phyloP scores from a whole-genome alignment of 352 stramenopile species.

The Pythium aphanidermatum region DNA sequence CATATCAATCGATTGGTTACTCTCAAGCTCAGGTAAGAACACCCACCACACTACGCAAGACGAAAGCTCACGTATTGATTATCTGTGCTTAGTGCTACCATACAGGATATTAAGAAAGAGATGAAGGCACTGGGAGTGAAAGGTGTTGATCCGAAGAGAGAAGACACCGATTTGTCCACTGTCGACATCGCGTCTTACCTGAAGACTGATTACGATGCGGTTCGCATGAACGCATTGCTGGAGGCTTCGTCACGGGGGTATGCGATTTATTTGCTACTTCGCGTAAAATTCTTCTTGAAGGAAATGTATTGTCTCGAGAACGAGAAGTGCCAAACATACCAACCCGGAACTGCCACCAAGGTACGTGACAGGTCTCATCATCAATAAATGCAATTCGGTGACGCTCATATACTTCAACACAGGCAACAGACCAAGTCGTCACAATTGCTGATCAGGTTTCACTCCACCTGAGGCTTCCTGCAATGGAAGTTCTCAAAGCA shows the following conservation, averaged over 20 bases:
- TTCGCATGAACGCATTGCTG: constrained; percentile 11
- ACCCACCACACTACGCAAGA: no score
- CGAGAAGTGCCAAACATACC: constrained; percentile 78
- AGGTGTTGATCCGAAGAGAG: constrained; percentile 28
- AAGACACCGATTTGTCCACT: constrained; percentile 42
- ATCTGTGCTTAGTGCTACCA: neutral
- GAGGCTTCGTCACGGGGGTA: constrained; percentile 32
- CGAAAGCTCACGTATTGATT: no score
- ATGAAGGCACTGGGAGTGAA: constrained; percentile 36
- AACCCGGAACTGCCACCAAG: constrained; percentile 45
- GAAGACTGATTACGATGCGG: neutral
- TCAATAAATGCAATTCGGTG: neutral
- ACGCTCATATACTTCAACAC: neutral
- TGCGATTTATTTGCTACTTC: constrained; percentile 58
- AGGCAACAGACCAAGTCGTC: constrained; percentile 27
- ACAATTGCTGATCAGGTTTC: constrained; percentile 14
- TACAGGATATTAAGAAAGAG: constrained; percentile 46
- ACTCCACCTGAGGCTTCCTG: constrained; percentile 16
- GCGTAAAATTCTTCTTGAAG: constrained; percentile 73
- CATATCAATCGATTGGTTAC: constrained; percentile 77
- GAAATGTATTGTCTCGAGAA: constrained; percentile 59
- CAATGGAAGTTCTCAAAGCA: constrained; percentile 21
- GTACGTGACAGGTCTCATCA: constrained; percentile 12
- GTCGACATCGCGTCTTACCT: constrained; percentile 34
- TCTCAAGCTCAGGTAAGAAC: constrained; percentile 68